Percentiles rank a stretch among this genome's conserved stretches.
phyloP scores from a whole-genome alignment of 441 rosid genomes.

The Pelargonium myrrhifolium region DNA sequence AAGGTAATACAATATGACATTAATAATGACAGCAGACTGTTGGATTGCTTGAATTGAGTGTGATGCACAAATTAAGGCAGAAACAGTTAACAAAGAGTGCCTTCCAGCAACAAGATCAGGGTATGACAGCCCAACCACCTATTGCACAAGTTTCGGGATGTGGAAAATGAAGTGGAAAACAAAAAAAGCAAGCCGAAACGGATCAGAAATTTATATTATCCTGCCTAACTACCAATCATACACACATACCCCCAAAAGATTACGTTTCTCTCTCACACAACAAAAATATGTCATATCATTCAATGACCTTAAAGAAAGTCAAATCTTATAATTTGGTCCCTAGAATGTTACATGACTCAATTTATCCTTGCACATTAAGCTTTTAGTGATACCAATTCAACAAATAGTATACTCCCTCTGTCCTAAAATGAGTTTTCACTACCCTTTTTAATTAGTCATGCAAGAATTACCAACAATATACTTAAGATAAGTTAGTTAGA shows the following conservation, averaged over 20 bases:
- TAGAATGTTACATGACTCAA: background rate
- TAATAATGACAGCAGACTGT: background rate
- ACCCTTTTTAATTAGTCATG: too few species aligned
- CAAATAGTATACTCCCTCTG: background rate
- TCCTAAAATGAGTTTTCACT: too few species aligned
- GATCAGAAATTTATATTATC: background rate
- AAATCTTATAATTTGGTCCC: background rate
- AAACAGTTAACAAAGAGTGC: background rate
- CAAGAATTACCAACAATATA: too few species aligned
- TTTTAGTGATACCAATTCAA: background rate
- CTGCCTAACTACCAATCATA: background rate
- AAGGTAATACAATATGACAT: background rate
- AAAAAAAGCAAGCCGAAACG: background rate
- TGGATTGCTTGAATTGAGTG: background rate
- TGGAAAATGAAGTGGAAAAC: constrained; percentile 1
- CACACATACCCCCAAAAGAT: background rate
- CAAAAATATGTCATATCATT: background rate
- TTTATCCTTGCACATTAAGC: background rate
- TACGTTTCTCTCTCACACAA: background rate
- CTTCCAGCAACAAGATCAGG: background rate
- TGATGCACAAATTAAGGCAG: background rate
- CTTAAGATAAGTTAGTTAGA: too few species aligned
- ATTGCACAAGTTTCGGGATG: background rate
- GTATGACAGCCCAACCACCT: constrained; percentile 1
- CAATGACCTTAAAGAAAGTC: background rate